Percentiles rank a stretch among this genome's conserved stretches.
Conservation (phyloP, 305 asterid genomes). For the Fraxinus latifolia region DNA sequence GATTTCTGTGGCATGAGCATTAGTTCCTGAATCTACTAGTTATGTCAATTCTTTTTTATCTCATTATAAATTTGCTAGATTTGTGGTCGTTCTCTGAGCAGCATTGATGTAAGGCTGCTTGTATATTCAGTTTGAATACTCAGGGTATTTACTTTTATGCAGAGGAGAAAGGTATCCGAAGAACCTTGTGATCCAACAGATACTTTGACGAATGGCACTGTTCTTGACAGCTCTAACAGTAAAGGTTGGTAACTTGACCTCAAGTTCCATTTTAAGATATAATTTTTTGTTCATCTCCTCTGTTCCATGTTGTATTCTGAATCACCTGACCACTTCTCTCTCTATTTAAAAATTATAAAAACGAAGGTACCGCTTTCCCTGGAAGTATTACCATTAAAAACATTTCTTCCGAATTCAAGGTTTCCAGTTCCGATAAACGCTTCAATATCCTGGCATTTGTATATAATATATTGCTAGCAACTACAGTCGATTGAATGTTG, state of each 20-base stretch:
- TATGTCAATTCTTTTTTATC: not conserved
- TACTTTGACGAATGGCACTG: conserved; percentile 29
- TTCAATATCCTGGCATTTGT: not conserved
- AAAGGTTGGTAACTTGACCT: conserved; percentile 37
- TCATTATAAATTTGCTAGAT: not conserved
- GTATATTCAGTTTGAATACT: conserved; percentile 1
- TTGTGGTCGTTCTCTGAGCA: not conserved
- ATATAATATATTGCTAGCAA: not conserved
- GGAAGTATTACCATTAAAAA: not conserved
- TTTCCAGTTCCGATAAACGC: not conserved
- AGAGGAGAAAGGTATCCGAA: conserved; percentile 45
- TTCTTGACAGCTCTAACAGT: conserved; percentile 28
- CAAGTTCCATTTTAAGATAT: not conserved
- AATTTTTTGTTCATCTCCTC: not conserved
- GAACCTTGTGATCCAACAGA: conserved; percentile 42
- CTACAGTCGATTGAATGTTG: not conserved
- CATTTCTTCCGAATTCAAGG: not conserved
- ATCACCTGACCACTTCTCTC: not conserved
- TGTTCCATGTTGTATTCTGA: not conserved
- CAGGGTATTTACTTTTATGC: conserved; percentile 22
- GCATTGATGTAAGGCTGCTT: not conserved
- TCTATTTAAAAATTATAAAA: not conserved
- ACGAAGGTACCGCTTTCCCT: not conserved
- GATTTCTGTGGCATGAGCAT: not conserved
- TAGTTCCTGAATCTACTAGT: not conserved